Conservation (phyloP, 2,329 filamentous ascomycete species). For the Cytospora mali region DNA sequence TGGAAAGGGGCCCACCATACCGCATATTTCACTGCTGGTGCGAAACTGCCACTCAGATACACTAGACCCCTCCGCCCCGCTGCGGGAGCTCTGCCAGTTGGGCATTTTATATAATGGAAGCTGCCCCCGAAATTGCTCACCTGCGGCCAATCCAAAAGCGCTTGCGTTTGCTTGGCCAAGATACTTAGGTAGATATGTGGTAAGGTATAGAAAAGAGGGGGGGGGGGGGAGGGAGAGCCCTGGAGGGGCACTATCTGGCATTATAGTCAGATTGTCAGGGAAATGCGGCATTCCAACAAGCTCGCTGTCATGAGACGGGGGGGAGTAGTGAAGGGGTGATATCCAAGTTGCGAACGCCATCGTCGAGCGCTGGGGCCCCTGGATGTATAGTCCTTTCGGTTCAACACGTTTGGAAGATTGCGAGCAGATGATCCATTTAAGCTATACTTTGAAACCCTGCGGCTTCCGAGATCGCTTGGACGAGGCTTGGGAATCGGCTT, state of each 20-base stretch:
- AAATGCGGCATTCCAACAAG: not conserved
- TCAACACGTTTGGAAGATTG: not conserved
- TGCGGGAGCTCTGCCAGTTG: not conserved
- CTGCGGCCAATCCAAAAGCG: not conserved
- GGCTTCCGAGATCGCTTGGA: constrained; percentile 1
- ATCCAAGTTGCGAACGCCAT: too few species aligned
- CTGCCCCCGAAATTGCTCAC: not conserved
- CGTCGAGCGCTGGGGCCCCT: too few species aligned
- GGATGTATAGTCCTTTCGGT: not conserved
- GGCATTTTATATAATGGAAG: not conserved
- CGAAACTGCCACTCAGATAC: not conserved
- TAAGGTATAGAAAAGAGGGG: not conserved
- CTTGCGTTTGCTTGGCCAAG: not conserved
- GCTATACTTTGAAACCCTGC: constrained; percentile 2
- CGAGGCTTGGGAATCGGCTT: not conserved
- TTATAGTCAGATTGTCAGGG: too few species aligned
- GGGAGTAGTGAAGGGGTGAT: too few species aligned
- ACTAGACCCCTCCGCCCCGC: not conserved
- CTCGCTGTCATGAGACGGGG: not conserved
- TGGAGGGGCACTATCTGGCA: too few species aligned
- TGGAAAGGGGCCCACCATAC: not conserved
- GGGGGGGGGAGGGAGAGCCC: not conserved
- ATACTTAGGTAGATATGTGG: not conserved
- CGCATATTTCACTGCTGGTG: not conserved
- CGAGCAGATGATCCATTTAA: constrained; percentile 18